Evolutionary conservation across 257 asterid genomes (phyloP), one percentile per base, ranked within the genome.

Genomic region (Plantago ovata): DNA sequence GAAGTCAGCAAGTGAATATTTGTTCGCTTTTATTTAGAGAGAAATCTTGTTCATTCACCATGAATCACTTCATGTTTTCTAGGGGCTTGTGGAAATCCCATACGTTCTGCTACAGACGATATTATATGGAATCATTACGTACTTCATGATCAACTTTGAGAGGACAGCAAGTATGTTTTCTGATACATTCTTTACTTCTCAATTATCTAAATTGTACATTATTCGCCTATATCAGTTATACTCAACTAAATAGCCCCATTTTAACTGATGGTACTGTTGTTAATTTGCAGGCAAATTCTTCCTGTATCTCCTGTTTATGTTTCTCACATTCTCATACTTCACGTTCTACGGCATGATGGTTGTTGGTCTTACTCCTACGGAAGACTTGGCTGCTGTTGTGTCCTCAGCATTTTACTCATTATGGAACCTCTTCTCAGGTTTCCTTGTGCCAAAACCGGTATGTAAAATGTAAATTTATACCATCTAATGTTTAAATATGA

Each of bases 61-160:
- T 47, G 16, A 24, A 53, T 46, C 15, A 45, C 60, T 60, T 55
- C 59, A 15, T 36, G 21, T 54, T 45, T n/a, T 56, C 55, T 81
- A 89, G 97, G 97, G 97, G 43, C 72, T 78, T 55, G 85, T 84
- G 65, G 97, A 89, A 79, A 74, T 86, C 44, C 97, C 97, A 1
- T 89, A 89, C 73, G 68, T 89, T 76, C 36, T 77, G 38, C 60
- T 72, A 66, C 95, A 89, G 74, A 84, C 95, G 15, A 56, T 86
- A 61, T 0, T 86, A 28, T 89, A 84, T 49, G 81, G 94, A n/a
- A 44, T 73, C 75, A 86, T 84, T 66, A 86, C 92, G 19, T 89
- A 89, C 81, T 84, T 78, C 74, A 84, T 82, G 95, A 86, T 86
- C 79, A 68, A 80, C 81, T 89, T 89, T 23, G 97, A 89, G 69